phyloP scores from a whole-genome alignment of 2,329 filamentous ascomycete genomes.

The Pezicula carpinea region DNA sequence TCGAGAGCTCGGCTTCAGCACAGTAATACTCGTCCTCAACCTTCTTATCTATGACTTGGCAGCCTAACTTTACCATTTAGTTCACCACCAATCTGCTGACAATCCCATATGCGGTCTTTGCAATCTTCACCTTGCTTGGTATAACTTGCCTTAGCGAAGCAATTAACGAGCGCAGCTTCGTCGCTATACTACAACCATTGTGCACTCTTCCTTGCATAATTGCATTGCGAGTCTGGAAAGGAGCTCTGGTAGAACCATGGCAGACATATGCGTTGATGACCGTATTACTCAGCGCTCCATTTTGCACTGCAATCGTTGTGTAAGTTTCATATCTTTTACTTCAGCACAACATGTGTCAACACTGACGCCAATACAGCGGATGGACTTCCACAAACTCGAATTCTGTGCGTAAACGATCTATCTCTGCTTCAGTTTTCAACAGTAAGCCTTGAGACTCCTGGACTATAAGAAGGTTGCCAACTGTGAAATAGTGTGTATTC shows the following conservation, averaged over 20 bases:
- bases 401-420: slow-evolving; percentile 33
- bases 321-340: slow-evolving; percentile 1
- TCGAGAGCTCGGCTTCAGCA: slow-evolving; percentile 9
- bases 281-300: slow-evolving; percentile 26
- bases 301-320: slow-evolving; percentile 10
- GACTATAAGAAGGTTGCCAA: too few relatives aligned
- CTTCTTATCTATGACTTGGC: not conserved
- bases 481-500: slow-evolving; percentile 32
- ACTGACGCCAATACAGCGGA: too few relatives aligned
- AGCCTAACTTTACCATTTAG: not conserved
- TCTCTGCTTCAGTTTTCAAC: slow-evolving; percentile 47
- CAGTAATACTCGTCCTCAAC: not conserved
- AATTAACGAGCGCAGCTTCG: slow-evolving; percentile 30
- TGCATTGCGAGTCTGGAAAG: not conserved
- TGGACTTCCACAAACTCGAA: slow-evolving; percentile 35
- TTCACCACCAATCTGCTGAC: slow-evolving; percentile 40
- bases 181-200: slow-evolving; percentile 27
- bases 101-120: slow-evolving; percentile 38
- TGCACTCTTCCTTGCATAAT: slow-evolving; percentile 34
- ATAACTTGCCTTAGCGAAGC: slow-evolving; percentile 39
- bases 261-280: slow-evolving; percentile 30
- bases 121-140: slow-evolving; percentile 36
- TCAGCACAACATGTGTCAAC: too few relatives aligned
- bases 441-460: slow-evolving; percentile 13
- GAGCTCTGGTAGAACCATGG: slow-evolving; percentile 18